A percentile compares a stretch with the other conserved stretches of the same genome.
phyloP scores from a whole-genome alignment of 2,329 filamentous ascomycete genomes.

The Epichloe aotearoae region DNA sequence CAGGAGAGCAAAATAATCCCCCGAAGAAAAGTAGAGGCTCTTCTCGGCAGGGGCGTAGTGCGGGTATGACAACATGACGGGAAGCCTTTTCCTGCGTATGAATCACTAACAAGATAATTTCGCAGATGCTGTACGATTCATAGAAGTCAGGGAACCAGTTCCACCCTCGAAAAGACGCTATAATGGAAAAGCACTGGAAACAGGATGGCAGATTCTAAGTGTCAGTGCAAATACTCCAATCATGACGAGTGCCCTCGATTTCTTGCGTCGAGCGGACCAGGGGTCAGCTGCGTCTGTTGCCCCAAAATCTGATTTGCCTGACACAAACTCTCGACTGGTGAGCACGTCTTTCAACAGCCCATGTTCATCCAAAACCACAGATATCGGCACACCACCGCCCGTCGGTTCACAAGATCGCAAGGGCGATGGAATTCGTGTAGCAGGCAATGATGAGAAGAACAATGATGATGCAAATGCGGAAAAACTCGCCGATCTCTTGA shows the following conservation, averaged over 20 bases:
- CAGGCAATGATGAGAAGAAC: not conserved
- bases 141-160: not conserved
- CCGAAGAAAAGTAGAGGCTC: not conserved
- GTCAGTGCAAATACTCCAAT: not conserved
- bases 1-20: slow-evolving; percentile 2
- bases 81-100: not conserved
- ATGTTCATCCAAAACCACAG: not conserved
- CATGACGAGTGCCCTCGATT: slow-evolving; percentile 3
- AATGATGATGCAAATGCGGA: slow-evolving; percentile 1
- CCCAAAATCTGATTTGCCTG: not conserved
- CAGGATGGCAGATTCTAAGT: slow-evolving; percentile 1
- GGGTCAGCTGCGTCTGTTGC: not conserved
- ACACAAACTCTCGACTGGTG: not conserved
- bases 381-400: not conserved
- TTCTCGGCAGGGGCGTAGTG: not conserved
- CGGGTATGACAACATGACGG: not conserved
- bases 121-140: not conserved
- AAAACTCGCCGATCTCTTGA: not conserved
- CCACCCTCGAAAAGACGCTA: slow-evolving; percentile 2
- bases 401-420: not conserved
- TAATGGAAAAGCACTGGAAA: not conserved
- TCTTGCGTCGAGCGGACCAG: slow-evolving; percentile 1
- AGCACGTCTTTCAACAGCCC: not conserved
- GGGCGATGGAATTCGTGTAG: not conserved
- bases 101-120: not conserved